Base-by-base conservation (phyloP, 2,329 filamentous ascomycete species). In the Colletotrichum scovillei region DNA sequence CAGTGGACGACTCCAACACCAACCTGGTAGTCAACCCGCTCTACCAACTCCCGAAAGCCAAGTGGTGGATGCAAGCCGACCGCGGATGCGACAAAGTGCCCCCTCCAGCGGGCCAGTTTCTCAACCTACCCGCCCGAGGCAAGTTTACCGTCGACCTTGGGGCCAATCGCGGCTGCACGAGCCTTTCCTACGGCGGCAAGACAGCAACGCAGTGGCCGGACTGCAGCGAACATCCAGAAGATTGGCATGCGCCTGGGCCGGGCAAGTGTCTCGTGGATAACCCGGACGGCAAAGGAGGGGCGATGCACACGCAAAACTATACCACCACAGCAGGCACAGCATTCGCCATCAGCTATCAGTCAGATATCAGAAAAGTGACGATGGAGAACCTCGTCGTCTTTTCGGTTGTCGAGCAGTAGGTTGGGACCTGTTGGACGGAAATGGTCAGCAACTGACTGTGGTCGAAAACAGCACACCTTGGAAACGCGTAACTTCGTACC, bases 341-440 rank as follows among this genome's bases (percentile, higher is more conserved):
- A 0, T 87, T 83, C 76, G 87, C 87, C 0, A 89, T 89, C 65
- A 86, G 84, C 28, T 88, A 89, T 74, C 79, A 87, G 70, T 81
- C 80, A 8, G 83, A 88, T n/a, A 76, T 88, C 24, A 77, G 78
- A 56, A 80, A 84, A 32, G 86, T 88, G 4, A 86, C 82, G 4
- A 84, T 87, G 80, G 85, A 87, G 58, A 88, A 88, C 75, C 79
- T 88, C n/a, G 85, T 85, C 2, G 86, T 89, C 4, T 88, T 89
- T 73, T 84, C 83, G 0, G 84, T 87, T 1, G 77, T 82, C 66
- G 80, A 84, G 67, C 81, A 86, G 81, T 86, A 79, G 70, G 82
- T 78, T 28, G 14, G 5, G 7, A 19, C 7, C 28, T 26, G 5
- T 32, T 26, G 26, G 46, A 26, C 3, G 6, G 2, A 12, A 26